A percentile compares a stretch with the other conserved stretches of the same genome.
Conservation (phyloP, 441 rosid species). For the Euphorbia corollata region DNA sequence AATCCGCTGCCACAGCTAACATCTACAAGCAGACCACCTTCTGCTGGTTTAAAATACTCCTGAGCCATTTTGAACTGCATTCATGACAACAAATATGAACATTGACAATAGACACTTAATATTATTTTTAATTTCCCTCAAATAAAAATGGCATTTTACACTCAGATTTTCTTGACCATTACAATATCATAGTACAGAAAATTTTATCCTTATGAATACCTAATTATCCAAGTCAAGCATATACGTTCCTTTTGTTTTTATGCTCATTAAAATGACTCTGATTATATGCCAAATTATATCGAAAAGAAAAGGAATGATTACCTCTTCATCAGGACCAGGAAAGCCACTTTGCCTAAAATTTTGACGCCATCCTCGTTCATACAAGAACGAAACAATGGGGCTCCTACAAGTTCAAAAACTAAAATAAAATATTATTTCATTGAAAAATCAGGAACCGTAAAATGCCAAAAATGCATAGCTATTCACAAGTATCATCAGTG, state of each 20-base stretch:
- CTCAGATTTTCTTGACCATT: neutral
- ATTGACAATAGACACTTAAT: neutral
- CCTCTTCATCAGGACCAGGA: slow-evolving; percentile 96
- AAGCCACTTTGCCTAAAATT: slow-evolving; percentile 65
- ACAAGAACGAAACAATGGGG: slow-evolving; percentile 82
- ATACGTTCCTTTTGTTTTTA: too few species aligned
- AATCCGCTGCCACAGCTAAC: slow-evolving; percentile 94
- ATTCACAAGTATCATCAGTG: neutral
- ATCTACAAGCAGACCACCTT: slow-evolving; percentile 81
- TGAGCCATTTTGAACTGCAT: slow-evolving; percentile 93
- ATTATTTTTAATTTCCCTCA: neutral
- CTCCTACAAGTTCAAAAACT: slow-evolving; percentile 43
- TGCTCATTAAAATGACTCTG: neutral
- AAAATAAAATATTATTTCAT: slow-evolving; percentile 4
- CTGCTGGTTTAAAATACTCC: slow-evolving; percentile 64
- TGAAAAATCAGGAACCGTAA: neutral
- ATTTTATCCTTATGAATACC: too few species aligned
- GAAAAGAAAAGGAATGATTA: slow-evolving; percentile 18
- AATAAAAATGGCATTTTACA: neutral
- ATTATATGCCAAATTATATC: neutral
- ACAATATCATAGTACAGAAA: too few species aligned
- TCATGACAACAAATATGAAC: slow-evolving; percentile 12
- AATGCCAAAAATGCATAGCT: neutral
- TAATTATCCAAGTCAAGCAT: neutral
- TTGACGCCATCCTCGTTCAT: slow-evolving; percentile 95